phyloP scores from a whole-genome alignment of 2,329 filamentous ascomycete genomes.

The Pseudopithomyces maydicus region DNA sequence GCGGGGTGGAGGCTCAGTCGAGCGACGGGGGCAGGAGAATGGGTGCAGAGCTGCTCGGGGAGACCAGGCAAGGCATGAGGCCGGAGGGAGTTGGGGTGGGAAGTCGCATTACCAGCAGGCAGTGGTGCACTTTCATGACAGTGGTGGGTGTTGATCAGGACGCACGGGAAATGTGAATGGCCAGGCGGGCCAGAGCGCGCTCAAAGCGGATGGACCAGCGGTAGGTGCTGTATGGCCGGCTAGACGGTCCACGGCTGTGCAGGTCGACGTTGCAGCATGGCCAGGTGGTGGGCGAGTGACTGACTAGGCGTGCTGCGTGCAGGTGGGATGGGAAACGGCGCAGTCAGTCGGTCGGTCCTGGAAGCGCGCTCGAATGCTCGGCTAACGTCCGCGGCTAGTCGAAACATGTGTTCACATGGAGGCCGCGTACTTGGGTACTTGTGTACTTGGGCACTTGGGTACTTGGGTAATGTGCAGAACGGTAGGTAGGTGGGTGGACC shows the following conservation, averaged over 20 bases:
- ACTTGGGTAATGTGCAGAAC: too few species aligned
- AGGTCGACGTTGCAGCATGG: slow-evolving; percentile 2
- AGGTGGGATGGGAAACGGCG: neutral
- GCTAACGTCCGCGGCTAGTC: slow-evolving; percentile 5
- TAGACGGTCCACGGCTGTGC: slow-evolving; percentile 12
- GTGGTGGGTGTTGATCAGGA: slow-evolving; percentile 11
- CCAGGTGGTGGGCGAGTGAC: neutral
- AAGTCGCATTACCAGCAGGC: slow-evolving; percentile 16
- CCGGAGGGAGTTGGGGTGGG: slow-evolving; percentile 5
- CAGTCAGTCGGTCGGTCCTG: neutral
- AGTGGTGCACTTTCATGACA: slow-evolving; percentile 21
- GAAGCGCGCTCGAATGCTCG: slow-evolving; percentile 3
- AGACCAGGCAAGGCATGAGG: slow-evolving; percentile 15
- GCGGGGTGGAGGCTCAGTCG: slow-evolving; percentile 5
- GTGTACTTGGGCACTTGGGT: too few species aligned
- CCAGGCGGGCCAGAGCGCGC: slow-evolving; percentile 12
- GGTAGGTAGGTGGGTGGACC: too few species aligned
- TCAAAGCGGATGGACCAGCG: slow-evolving; percentile 16
- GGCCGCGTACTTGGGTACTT: neutral
- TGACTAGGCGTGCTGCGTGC: neutral
- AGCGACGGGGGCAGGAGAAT: slow-evolving; percentile 1
- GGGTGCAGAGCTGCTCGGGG: slow-evolving; percentile 2
- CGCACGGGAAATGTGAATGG: slow-evolving; percentile 10
- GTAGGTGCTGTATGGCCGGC: slow-evolving; percentile 18
- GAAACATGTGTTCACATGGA: slow-evolving; percentile 11